phyloP scores from a whole-genome alignment of 768 basidiomycete genomes.

The Butyriboletus loyo region DNA sequence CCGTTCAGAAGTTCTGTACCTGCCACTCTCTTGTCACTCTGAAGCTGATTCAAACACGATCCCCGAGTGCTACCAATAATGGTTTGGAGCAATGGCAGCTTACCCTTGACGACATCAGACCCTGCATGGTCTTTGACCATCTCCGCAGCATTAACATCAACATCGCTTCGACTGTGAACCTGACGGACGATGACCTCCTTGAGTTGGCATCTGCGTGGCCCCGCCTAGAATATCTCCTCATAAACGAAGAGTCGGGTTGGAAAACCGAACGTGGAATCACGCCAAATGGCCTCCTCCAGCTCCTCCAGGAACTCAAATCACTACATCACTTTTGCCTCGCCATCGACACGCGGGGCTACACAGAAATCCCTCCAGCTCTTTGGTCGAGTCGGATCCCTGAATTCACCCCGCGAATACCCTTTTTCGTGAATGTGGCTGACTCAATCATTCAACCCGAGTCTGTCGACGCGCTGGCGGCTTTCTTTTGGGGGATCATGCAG shows the following conservation, averaged over 20 bases:
- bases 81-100: constrained; percentile 6
- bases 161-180: constrained; percentile 6
- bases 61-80: background rate
- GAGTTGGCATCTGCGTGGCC: constrained; percentile 19
- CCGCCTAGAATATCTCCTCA: constrained; percentile 10
- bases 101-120: constrained; percentile 16
- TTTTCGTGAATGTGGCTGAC: constrained; percentile 16
- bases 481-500: constrained; percentile 15
- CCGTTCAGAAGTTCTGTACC: constrained; percentile 7
- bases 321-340: constrained; percentile 9
- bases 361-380: background rate
- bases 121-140: constrained; percentile 12
- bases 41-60: constrained; percentile 9
- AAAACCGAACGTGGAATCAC: constrained; percentile 14
- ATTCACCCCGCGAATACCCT: background rate
- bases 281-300: constrained; percentile 12
- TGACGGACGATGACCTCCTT: constrained; percentile 11
- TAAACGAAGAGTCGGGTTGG: constrained; percentile 24
- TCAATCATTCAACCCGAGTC: constrained; percentile 16
- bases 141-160: constrained; percentile 14
- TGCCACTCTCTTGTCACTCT: constrained; percentile 1
- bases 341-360: constrained; percentile 12
- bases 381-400: background rate
- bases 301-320: constrained; percentile 7
- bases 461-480: constrained; percentile 14